A percentile compares a stretch with the other conserved stretches of the same genome.
phyloP scores from a whole-genome alignment of 495 filamentous ascomycete genomes.

The Talaromyces adpressus region DNA sequence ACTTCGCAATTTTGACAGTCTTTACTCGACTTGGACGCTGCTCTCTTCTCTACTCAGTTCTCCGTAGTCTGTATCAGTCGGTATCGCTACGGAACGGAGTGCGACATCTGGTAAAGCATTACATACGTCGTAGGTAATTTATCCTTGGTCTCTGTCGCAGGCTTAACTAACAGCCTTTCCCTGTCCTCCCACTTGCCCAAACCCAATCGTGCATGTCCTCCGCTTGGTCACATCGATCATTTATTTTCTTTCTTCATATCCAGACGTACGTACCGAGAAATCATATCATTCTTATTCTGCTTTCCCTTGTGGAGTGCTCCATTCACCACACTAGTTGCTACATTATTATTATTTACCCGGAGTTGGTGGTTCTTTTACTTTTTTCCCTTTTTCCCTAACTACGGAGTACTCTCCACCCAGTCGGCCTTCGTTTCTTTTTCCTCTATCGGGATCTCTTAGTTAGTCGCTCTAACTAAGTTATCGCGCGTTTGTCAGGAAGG shows the following conservation, averaged over 20 bases:
- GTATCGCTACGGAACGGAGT: not conserved
- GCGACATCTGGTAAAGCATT: not conserved
- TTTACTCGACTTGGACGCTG: not conserved
- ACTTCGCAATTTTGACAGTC: too few species aligned
- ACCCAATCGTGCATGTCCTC: not conserved
- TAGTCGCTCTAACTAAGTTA: not conserved
- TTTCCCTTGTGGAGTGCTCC: not conserved
- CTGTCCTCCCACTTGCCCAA: not conserved
- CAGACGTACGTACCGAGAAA: not conserved
- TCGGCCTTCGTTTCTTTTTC: constrained; percentile 2
- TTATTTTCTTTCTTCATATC: not conserved
- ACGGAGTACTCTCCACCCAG: not conserved
- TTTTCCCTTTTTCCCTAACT: not conserved
- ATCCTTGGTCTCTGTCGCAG: not conserved
- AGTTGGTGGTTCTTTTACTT: not conserved
- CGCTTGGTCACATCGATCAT: not conserved
- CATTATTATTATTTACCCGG: not conserved
- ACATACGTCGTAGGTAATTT: not conserved
- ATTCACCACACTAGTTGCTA: not conserved
- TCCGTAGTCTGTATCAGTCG: not conserved
- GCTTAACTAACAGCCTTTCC: not conserved
- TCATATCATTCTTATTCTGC: not conserved
- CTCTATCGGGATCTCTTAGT: constrained; percentile 1
- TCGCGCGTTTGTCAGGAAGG: not conserved
- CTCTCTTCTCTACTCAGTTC: not conserved